Evolutionary conservation across 1,284 basidiomycete genomes (phyloP).

Genomic region (Apiotrichum brassicae): DNA sequence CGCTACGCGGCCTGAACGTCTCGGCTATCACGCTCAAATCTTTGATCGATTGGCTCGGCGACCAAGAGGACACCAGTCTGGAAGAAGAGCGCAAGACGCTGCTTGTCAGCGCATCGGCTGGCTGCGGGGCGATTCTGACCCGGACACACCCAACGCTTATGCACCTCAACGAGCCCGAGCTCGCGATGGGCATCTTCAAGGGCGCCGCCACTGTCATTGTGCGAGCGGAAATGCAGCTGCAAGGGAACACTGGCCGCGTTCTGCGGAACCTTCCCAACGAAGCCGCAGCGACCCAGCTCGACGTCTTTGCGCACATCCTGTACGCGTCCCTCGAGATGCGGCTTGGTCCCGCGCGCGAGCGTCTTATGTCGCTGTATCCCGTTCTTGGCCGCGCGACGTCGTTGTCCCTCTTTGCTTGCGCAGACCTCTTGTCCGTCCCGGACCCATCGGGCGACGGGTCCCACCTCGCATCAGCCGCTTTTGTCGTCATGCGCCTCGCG

Average conservation of each 20-base stretch:
- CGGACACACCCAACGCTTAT: conserved; percentile 23
- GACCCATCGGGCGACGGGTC: conserved; percentile 30
- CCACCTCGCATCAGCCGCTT: conserved; percentile 26
- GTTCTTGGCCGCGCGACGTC: conserved; percentile 28
- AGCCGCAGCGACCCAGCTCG: conserved; percentile 21
- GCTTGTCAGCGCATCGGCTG: conserved; percentile 20
- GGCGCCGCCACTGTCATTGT: conserved; percentile 24
- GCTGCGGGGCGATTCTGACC: conserved; percentile 25
- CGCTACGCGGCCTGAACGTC: conserved; percentile 21
- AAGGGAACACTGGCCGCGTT: conserved; percentile 19
- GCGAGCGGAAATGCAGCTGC: conserved; percentile 18
- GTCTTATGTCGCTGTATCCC: conserved; percentile 30
- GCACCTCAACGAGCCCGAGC: conserved; percentile 12
- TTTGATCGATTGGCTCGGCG: conserved; percentile 21
- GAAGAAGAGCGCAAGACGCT: conserved; percentile 1
- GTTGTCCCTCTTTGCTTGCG: conserved; percentile 25
- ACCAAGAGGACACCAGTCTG: not conserved
- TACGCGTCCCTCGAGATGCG: conserved; percentile 21
- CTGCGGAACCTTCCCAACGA: conserved; percentile 18
- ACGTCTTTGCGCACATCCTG: conserved; percentile 28
- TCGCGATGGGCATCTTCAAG: conserved; percentile 13
- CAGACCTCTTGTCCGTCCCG: conserved; percentile 27
- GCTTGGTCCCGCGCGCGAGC: conserved; percentile 9
- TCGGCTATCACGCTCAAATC: conserved; percentile 19
- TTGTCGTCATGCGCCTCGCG: conserved; percentile 24